These are phyloP conservation scores for Rhodamnia rubescens DNA, from an alignment of 345 rosid genomes.

Conservation along the genomic window DNA sequence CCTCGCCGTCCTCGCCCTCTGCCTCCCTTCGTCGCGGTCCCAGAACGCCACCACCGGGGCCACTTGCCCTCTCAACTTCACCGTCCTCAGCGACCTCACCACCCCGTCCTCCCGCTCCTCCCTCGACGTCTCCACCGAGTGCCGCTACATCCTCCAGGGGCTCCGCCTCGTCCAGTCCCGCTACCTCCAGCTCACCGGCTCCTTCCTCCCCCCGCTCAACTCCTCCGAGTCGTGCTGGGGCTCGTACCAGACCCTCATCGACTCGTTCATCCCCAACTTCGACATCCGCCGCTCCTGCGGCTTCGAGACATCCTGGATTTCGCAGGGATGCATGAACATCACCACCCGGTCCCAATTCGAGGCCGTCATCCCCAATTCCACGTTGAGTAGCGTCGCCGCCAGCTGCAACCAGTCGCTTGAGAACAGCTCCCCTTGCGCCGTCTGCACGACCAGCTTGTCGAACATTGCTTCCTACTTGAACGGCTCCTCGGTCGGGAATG, in stretches of 20 bases:
- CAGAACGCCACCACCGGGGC: conserved; percentile 11
- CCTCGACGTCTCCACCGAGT: conserved; percentile 12
- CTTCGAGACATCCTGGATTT: conserved; percentile 62
- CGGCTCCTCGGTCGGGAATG: conserved; percentile 42
- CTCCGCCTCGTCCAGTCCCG: conserved; percentile 60
- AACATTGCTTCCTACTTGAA: conserved; percentile 31
- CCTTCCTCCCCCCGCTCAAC: conserved; percentile 48
- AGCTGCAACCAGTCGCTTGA: conserved; percentile 59
- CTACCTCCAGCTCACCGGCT: conserved; percentile 39
- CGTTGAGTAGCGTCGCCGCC: conserved; percentile 12
- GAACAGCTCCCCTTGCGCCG: conserved; percentile 63
- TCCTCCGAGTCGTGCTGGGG: conserved; percentile 69
- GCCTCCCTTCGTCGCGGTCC: conserved; percentile 6
- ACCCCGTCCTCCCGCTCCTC: background rate
- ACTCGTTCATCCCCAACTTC: conserved; percentile 21
- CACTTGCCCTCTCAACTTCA: conserved; percentile 65
- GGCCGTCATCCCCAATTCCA: conserved; percentile 15
- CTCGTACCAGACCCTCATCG: conserved; percentile 30
- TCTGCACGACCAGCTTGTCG: conserved; percentile 49
- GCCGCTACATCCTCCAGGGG: conserved; percentile 57
- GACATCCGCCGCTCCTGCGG: conserved; percentile 55
- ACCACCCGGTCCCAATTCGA: conserved; percentile 53
- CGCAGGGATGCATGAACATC: conserved; percentile 71
- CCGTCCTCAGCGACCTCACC: conserved; percentile 23
- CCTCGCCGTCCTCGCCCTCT: background rate